phyloP scores from a whole-genome alignment of 495 filamentous ascomycete genomes.

The Podospora pseudopauciseta region DNA sequence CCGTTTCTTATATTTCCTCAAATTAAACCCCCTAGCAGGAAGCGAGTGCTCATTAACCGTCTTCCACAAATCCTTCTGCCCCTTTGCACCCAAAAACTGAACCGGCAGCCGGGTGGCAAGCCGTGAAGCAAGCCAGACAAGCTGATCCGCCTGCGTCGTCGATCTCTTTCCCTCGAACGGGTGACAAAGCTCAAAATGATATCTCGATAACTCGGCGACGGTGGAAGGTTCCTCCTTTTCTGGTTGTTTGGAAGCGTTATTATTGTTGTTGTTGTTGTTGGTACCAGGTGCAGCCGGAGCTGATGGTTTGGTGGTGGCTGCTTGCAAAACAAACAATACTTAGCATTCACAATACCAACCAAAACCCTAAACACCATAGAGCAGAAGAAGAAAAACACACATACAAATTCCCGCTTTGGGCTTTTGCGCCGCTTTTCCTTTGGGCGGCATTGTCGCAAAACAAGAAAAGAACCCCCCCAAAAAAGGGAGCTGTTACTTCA shows the following conservation, averaged over 20 bases:
- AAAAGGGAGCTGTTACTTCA: constrained; percentile 3
- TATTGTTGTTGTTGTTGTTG: background rate
- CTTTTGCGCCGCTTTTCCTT: constrained; percentile 31
- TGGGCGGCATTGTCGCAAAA: constrained; percentile 34
- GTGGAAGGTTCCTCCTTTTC: constrained; percentile 12
- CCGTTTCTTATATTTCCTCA: background rate
- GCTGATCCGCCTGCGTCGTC: constrained; percentile 32
- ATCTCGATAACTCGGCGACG: constrained; percentile 34
- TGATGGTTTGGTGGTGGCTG: background rate
- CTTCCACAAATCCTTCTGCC: constrained; percentile 50
- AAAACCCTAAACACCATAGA: too few species aligned
- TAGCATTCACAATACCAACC: background rate
- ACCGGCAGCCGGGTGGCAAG: constrained; percentile 17
- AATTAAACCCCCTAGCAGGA: background rate
- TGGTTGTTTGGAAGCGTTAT: background rate
- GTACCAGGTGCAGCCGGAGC: background rate
- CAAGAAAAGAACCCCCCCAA: background rate
- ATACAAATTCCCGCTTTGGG: constrained; percentile 23
- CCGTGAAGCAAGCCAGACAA: constrained; percentile 35
- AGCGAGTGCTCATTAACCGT: constrained; percentile 35
- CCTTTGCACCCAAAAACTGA: constrained; percentile 35
- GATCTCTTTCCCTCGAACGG: constrained; percentile 22
- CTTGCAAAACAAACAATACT: background rate
- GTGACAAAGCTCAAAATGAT: constrained; percentile 37
- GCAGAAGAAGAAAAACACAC: background rate